These are phyloP conservation scores for Platismatia glauca DNA, from an alignment of 495 filamentous ascomycete genomes.

Conservation along the genomic window DNA sequence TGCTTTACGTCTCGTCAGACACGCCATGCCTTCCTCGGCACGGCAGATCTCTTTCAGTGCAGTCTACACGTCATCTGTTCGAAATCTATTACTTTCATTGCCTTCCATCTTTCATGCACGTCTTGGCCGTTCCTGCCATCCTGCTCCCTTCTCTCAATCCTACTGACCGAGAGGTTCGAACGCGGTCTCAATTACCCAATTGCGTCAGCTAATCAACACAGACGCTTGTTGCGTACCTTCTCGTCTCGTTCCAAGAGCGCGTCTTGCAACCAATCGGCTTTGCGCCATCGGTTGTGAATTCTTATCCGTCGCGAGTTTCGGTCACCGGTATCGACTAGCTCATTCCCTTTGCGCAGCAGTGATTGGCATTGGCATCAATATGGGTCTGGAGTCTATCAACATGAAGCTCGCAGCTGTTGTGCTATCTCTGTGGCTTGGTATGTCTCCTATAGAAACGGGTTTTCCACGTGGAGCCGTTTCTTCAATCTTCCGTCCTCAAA, in stretches of 20 bases:
- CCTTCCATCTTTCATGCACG: neutral
- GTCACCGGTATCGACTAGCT: neutral
- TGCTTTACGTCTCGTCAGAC: too few species aligned
- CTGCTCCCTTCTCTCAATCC: neutral
- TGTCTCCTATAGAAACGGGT: neutral
- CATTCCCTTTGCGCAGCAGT: neutral
- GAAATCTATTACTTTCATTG: too few species aligned
- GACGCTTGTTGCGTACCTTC: neutral
- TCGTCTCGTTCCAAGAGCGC: neutral
- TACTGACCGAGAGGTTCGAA: neutral
- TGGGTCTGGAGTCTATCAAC: too few species aligned
- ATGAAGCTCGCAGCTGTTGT: neutral
- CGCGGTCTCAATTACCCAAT: neutral
- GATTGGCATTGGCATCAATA: neutral
- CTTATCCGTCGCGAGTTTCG: neutral
- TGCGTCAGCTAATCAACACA: neutral
- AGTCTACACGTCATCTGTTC: constrained; percentile 4
- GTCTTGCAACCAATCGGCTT: neutral
- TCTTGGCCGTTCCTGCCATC: neutral
- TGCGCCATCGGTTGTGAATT: neutral
- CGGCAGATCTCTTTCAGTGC: neutral
- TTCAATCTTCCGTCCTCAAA: too few species aligned
- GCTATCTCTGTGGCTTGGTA: neutral
- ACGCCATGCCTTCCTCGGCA: too few species aligned
- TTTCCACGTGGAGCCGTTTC: neutral